These are phyloP conservation scores for Catharanthus roseus DNA, from an alignment of 257 asterid species.

Conservation along the genomic window DNA sequence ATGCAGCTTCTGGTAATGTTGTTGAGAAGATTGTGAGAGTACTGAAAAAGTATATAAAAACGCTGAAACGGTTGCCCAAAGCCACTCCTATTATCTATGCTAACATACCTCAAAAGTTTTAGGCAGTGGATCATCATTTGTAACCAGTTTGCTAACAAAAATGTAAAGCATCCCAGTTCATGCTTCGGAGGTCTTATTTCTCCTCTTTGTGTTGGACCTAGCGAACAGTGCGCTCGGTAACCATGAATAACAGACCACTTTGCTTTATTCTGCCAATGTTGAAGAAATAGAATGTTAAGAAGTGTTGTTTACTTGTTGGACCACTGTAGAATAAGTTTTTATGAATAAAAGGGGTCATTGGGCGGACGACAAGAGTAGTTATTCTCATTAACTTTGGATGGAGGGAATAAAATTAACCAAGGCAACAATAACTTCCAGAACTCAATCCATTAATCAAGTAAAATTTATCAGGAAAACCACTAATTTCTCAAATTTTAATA, in stretches of 20 bases:
- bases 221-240: neutral
- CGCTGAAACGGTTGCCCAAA: neutral
- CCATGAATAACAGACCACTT: neutral
- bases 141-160: neutral
- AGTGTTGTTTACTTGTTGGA: neutral
- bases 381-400: neutral
- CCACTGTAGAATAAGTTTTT: neutral
- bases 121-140: neutral
- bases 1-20: neutral
- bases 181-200: neutral
- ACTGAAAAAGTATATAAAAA: neutral
- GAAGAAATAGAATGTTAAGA: neutral
- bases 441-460: neutral
- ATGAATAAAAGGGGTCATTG: neutral
- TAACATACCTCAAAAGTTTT: neutral
- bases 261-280: neutral
- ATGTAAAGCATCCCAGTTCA: neutral
- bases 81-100: neutral
- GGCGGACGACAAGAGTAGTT: neutral
- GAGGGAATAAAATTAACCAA: neutral
- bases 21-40: neutral
- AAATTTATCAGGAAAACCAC: neutral
- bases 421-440: neutral
- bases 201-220: neutral
- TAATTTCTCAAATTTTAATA: neutral